These are phyloP conservation scores for Aureobasidium mangrovei DNA, from an alignment of 2,329 filamentous ascomycete genomes.

Conservation along the genomic window DNA sequence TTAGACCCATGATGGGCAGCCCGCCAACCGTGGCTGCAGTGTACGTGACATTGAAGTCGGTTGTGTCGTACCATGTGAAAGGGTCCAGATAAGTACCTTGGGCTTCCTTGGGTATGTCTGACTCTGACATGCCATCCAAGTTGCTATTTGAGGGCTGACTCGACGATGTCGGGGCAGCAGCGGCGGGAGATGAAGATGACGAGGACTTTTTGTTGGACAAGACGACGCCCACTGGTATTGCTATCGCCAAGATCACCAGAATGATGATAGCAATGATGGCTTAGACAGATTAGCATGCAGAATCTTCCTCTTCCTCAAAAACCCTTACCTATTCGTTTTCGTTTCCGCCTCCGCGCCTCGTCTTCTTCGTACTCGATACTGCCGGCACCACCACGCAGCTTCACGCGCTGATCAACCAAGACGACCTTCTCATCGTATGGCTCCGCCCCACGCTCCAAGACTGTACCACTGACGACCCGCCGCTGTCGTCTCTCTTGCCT, in stretches of 20 bases:
- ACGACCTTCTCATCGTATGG: slow-evolving; percentile 32
- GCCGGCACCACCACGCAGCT: slow-evolving; percentile 34
- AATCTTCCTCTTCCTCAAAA: neutral
- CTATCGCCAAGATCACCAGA: slow-evolving; percentile 36
- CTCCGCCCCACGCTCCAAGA: slow-evolving; percentile 33
- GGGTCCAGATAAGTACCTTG: slow-evolving; percentile 76
- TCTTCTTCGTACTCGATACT: slow-evolving; percentile 26
- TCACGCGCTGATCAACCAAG: slow-evolving; percentile 31
- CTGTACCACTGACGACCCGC: slow-evolving; percentile 39
- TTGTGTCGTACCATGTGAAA: slow-evolving; percentile 83
- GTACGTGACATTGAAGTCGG: slow-evolving; percentile 89
- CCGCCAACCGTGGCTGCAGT: slow-evolving; percentile 76
- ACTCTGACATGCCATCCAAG: slow-evolving; percentile 35
- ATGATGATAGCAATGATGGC: slow-evolving; percentile 27
- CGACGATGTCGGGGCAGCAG: slow-evolving; percentile 17
- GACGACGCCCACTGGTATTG: slow-evolving; percentile 40
- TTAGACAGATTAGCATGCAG: slow-evolving; percentile 16
- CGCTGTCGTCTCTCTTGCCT: slow-evolving; percentile 20
- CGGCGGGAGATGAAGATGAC: slow-evolving; percentile 17
- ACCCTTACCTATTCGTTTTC: slow-evolving; percentile 52
- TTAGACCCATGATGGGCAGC: slow-evolving; percentile 84
- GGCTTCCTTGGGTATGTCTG: slow-evolving; percentile 46
- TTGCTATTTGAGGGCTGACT: slow-evolving; percentile 36
- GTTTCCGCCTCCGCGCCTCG: slow-evolving; percentile 33
- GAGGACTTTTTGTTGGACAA: slow-evolving; percentile 35